Conservation (phyloP, 2,329 filamentous ascomycete genomes). For the Elsinoe australis region DNA sequence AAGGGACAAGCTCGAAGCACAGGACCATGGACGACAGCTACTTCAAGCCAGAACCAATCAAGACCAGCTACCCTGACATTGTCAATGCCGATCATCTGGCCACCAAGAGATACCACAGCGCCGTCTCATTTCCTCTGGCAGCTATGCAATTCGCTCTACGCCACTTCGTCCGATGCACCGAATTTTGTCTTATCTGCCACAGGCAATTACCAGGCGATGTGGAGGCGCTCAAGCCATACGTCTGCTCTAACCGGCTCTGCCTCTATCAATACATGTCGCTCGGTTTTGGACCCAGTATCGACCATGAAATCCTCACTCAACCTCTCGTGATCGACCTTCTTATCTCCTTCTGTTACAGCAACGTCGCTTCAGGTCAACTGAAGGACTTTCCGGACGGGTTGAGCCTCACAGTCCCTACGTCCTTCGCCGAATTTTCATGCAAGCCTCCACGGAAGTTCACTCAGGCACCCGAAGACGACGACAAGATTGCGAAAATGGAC, state of each 20-base stretch:
- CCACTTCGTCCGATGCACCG: conserved; percentile 70
- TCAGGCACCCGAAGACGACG: neutral
- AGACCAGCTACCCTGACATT: conserved; percentile 36
- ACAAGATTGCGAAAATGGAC: conserved; percentile 14
- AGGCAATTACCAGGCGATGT: conserved; percentile 57
- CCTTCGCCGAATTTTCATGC: neutral
- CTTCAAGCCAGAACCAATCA: conserved; percentile 30
- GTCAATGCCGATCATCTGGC: conserved; percentile 46
- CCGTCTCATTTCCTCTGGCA: conserved; percentile 49
- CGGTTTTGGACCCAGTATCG: conserved; percentile 77
- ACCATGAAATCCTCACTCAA: conserved; percentile 72
- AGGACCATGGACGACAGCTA: conserved; percentile 34
- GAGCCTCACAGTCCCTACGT: conserved; percentile 45
- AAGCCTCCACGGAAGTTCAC: neutral
- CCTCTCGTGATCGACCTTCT: conserved; percentile 79
- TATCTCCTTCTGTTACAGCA: conserved; percentile 69
- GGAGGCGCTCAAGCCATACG: conserved; percentile 63
- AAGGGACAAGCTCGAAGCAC: conserved; percentile 30
- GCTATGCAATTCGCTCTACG: conserved; percentile 69
- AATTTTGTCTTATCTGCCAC: conserved; percentile 84
- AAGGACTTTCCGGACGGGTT: conserved; percentile 52
- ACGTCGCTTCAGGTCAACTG: conserved; percentile 40
- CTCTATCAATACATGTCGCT: conserved; percentile 81
- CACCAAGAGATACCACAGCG: conserved; percentile 21
- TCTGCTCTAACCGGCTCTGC: conserved; percentile 68